Evolutionary conservation across 163 green algal species (phyloP), one percentile per base, ranked within the genome.

Genomic region (Coccomyxa subellipsoidea): DNA sequence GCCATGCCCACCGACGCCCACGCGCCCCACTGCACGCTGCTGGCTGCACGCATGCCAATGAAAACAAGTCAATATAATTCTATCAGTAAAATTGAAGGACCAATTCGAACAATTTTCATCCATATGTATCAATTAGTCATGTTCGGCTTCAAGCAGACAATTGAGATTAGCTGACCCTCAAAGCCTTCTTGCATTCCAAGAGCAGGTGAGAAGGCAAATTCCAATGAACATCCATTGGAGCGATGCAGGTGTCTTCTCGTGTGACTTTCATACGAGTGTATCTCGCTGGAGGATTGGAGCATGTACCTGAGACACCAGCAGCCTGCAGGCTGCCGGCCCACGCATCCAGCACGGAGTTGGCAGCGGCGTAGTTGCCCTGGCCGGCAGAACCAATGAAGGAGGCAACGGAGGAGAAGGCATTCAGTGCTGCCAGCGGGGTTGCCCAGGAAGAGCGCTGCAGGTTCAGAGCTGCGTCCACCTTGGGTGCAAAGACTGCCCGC

Each of bases 331-430:
- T 77, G 78, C 25, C 29, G 32, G 66, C 66, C 66, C 29, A 37
- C 38, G 69, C 69, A 76, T 98, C 95, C 81, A 98, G 87, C 0
- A 77, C 83, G 1, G 90, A 91, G 79, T 98, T 98, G 18, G 95
- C 95, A 25, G 90, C 94, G 10, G 84, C 88, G 80, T 98, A 98
- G 87, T 97, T 97, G 83, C 91, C 87, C 86, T 98, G 95, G n/a
- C 95, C 95, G 9, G 92, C 89, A 0, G 88, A 92, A 23, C 95
- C 95, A 40, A 98, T 88, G 29, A 93, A 84, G 10, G 89, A 76
- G 4, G 90, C 88, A 21, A 93, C 88, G 0, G 88, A 93, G 23
- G 90, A 93, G 80, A 94, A 95, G 29, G 54, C 54, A 27, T 4
- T n/a, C 18, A 77, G 5, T 1, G 31, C 10, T 27, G 21, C 37